Evolutionary conservation across 1,284 basidiomycete genomes (phyloP), one percentile per base, ranked within the genome.

Genomic region (Cutaneotrichosporon sp.): DNA sequence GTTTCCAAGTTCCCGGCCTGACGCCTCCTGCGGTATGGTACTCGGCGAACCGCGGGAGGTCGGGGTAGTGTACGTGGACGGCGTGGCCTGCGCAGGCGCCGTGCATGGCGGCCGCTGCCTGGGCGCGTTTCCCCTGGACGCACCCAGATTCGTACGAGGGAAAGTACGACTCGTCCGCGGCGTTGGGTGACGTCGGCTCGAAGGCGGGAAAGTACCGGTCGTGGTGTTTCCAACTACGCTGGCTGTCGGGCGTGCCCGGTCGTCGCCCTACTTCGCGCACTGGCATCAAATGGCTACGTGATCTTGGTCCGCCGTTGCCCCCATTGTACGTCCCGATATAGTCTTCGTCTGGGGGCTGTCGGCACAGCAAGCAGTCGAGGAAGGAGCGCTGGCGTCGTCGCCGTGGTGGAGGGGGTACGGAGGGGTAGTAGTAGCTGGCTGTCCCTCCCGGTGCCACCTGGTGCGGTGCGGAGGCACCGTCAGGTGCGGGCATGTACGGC

Each of bases 161-260:
- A 4, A 46, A 21, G 18, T 12, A 38, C 34, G 40, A 18, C 15
- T 17, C 22, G 45, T 23, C 21, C 17, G 45, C 21, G 14, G 17
- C 13, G 51, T 20, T 21, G 41, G 30, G 64, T n/a, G n/a, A n/a
- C n/a, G n/a, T 46, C 4, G 64, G 61, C 40, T 53, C 56, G 53
- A 65, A 68, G 35, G 61, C 55, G n/a, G 67, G 69, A 45, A 63
- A 70, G 52, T 70, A 70, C 10, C 60, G 59, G 8, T 51, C 44
- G 52, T 70, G 65, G 51, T 68, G 62, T 23, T 63, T 53, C 64
- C 66, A 67, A 40, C 52, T 41, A 20, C 36, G 35, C 9, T 37
- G 26, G 10, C 26, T 30, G 26, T 30, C 26, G 26, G 26, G 26
- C 26, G 26, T 30, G 10, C 10, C 26, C 7, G 26, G 26, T 7